Evolutionary conservation across 805 yeast species (phyloP), one percentile per base, ranked within the genome.

Genomic region (Tetrapisispora phaffii): DNA sequence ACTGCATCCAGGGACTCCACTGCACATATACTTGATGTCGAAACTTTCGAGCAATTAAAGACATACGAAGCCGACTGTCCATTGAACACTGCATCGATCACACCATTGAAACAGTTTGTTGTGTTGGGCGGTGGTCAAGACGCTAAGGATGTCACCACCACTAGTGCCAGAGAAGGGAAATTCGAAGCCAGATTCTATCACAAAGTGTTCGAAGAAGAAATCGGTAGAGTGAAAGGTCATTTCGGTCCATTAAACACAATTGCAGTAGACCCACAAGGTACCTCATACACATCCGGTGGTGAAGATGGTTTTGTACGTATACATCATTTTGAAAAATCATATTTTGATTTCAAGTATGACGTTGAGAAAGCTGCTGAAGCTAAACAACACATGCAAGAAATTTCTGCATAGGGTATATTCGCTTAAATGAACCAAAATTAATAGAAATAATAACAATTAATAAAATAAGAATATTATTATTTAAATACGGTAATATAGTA

Each of bases 51-150:
- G 51, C 61, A 80, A 43, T 66, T 85, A 65, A 88, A 89, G 68
- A 79, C 77, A 19, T 93, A 74, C 67, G 77, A 74, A 55, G 81
- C 96, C 6, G 97, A 88, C 63, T 88, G 95, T 44, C 97, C 97
- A 47, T 75, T 93, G 75, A 93, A 93, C 73, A 78, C 95, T 32
- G 97, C 97, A 17, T 82, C 95, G 53, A 83, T 93, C 55, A 89
- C 98, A 15, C 94, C 97, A 22, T 73, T 80, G 47, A 93, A 93
- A 70, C 90, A 93, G 62, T 90, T 82, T 62, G 84, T 93, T 50
- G 82, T 93, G 41, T 74, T 93, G 50, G 98, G 97, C 44, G 99
- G 99, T 71, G 99, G 99, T 80, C 97, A 93, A 73, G 97, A 88
- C 59, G 97, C 98, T 34, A 80, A 88, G 68, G 95, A 89, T 66